phyloP scores from a whole-genome alignment of 768 basidiomycete species.

The Coprinellus micaceus region DNA sequence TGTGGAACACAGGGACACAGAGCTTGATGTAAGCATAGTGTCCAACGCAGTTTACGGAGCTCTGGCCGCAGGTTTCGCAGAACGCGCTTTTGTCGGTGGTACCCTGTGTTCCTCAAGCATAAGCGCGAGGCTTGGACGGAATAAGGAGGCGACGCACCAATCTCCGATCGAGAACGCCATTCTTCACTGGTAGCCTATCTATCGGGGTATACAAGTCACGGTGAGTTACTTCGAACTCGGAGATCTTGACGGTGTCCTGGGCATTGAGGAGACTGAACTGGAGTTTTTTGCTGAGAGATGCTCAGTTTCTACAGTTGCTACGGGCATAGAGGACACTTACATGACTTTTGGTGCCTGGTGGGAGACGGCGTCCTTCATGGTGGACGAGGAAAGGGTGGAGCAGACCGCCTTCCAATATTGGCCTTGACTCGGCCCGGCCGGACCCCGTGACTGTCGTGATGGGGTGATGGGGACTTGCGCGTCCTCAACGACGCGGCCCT shows the following conservation, averaged over 20 bases:
- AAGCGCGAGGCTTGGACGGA: neutral
- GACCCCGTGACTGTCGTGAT: constrained; percentile 31
- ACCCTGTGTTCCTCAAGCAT: constrained; percentile 49
- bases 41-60: constrained; percentile 91
- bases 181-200: constrained; percentile 80
- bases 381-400: constrained; percentile 8
- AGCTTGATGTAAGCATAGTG: constrained; percentile 99
- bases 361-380: constrained; percentile 80
- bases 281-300: constrained; percentile 73
- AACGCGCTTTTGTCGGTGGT: constrained; percentile 89
- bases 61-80: constrained; percentile 94
- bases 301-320: neutral
- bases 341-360: constrained; percentile 82
- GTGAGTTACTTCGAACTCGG: constrained; percentile 94
- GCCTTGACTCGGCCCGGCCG: constrained; percentile 29
- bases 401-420: constrained; percentile 9
- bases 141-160: constrained; percentile 50
- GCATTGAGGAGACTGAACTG: constrained; percentile 94
- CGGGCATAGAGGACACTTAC: constrained; percentile 36
- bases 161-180: constrained; percentile 91
- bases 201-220: constrained; percentile 85
- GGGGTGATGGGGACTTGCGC: constrained; percentile 55
- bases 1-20: constrained; percentile 94
- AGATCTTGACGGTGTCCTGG: constrained; percentile 92
- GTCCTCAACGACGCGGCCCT: constrained; percentile 25